Evolutionary conservation across 1,284 basidiomycete species (phyloP).

Genomic region (Xerocomus minutiporus): DNA sequence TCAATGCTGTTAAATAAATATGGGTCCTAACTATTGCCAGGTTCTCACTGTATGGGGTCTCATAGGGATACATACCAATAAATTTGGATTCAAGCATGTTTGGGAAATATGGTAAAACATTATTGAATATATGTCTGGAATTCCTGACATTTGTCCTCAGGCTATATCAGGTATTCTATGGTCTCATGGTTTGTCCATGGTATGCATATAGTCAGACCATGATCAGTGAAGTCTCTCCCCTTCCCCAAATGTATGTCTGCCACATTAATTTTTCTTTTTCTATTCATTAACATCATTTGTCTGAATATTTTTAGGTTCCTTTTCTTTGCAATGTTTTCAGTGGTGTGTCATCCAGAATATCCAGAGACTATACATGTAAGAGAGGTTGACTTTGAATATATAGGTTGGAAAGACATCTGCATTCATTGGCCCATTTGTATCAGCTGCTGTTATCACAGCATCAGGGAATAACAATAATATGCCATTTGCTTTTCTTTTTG

Average conservation of each 20-base stretch:
- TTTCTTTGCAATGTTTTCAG: slow-evolving; percentile 75
- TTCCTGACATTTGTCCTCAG: slow-evolving; percentile 28
- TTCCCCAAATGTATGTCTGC: slow-evolving; percentile 56
- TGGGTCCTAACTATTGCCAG: slow-evolving; percentile 30
- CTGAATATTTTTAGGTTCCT: slow-evolving; percentile 49
- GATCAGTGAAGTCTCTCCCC: slow-evolving; percentile 78
- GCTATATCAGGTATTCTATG: slow-evolving; percentile 71
- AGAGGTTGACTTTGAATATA: not conserved
- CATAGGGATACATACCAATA: slow-evolving; percentile 68
- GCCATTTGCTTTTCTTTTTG: slow-evolving; percentile 78
- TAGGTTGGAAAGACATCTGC: slow-evolving; percentile 74
- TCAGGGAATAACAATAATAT: slow-evolving; percentile 72
- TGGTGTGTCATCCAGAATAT: slow-evolving; percentile 36
- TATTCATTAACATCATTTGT: not conserved
- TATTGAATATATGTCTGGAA: not conserved
- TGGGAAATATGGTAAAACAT: slow-evolving; percentile 73
- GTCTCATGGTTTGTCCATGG: slow-evolving; percentile 79
- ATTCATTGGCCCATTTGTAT: slow-evolving; percentile 79
- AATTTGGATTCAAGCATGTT: slow-evolving; percentile 76
- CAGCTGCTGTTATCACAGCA: slow-evolving; percentile 67
- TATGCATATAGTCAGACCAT: slow-evolving; percentile 82
- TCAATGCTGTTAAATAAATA: not conserved
- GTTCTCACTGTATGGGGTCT: slow-evolving; percentile 73
- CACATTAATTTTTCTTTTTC: not conserved
- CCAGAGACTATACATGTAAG: too few relatives aligned